These are phyloP conservation scores for Goffeauzyma gilvescens DNA, from an alignment of 768 basidiomycete genomes.

Conservation along the genomic window DNA sequence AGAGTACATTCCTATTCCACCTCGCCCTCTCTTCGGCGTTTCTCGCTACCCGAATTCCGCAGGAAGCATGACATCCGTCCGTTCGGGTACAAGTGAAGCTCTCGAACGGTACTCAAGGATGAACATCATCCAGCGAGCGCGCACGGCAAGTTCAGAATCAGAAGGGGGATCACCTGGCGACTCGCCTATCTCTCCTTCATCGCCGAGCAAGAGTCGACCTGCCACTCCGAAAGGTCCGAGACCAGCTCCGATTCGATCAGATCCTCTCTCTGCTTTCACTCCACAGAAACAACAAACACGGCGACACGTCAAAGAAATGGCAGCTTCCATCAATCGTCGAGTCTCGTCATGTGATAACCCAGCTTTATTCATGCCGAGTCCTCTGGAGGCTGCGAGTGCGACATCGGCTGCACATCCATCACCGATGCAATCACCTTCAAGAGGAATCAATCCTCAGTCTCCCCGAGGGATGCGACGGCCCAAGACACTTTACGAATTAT, in stretches of 20 bases:
- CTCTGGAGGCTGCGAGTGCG: too few relatives aligned
- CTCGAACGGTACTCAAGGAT: conserved; percentile 48
- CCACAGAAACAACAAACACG: conserved; percentile 1
- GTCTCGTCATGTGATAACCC: too few relatives aligned
- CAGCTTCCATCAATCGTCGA: conserved; percentile 10
- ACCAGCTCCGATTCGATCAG: conserved; percentile 2
- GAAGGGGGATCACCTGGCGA: neutral
- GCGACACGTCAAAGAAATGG: conserved; percentile 8
- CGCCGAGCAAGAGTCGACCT: too few relatives aligned
- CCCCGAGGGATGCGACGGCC: too few relatives aligned
- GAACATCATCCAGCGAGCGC: conserved; percentile 46
- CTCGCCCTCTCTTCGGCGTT: neutral
- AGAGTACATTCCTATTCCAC: neutral
- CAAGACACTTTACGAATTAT: too few relatives aligned
- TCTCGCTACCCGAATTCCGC: conserved; percentile 1
- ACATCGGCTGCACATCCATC: too few relatives aligned
- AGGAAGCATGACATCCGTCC: conserved; percentile 34
- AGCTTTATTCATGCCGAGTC: too few relatives aligned
- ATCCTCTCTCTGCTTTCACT: too few relatives aligned
- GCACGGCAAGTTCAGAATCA: conserved; percentile 1
- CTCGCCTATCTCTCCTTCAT: neutral
- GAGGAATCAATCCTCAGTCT: too few relatives aligned
- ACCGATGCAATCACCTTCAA: too few relatives aligned
- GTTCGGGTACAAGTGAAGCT: conserved; percentile 43
- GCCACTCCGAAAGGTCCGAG: conserved; percentile 5